Evolutionary conservation across 208 protist genomes (phyloP), one percentile per base, ranked within the genome.

Genomic region (Trypanosoma congolense): DNA sequence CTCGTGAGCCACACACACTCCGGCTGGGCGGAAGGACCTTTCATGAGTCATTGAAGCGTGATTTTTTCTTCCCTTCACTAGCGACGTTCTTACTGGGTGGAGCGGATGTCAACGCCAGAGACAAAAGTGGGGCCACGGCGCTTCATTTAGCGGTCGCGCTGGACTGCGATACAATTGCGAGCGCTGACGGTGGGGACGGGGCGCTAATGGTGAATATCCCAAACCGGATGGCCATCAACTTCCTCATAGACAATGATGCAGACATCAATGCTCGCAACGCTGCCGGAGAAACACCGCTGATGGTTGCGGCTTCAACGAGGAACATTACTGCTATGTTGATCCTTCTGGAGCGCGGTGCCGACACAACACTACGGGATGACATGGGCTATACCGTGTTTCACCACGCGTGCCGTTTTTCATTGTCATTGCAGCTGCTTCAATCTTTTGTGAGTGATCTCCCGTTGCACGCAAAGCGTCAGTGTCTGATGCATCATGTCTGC

Each of bases 181-280:
- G 18, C 2, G 28, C 4, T 45, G n/a, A 42, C n/a, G 51, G 61
- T 2, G 63, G 69, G 18, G 44, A 25, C 16, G 28, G 49, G 3
- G 31, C 28, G 30, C 41, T 81, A 19, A 30, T 60, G 49, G 26
- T 48, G 5, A 58, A 53, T 2, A 83, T 75, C 42, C 49, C 45
- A 0, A 87, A 92, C 35, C 52, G 61, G 19, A 47, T 75, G 3
- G 79, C 90, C n/a, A 57, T 91, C 10, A 46, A 44, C 1, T 87
- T 93, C 43, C 68, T 93, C 0, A 55, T 93, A 21, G 80, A 93
- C 56, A 84, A 87, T 56, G 81, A 77, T 3, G 79, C 76, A 9
- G 65, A 87, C 48, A 57, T 87, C n/a, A 76, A 93, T 56, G 65
- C 63, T 19, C 49, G 54, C 5, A 65, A 67, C 35, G 31, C 36